phyloP scores from a whole-genome alignment of 768 basidiomycete genomes.

The Serendipita sp. region DNA sequence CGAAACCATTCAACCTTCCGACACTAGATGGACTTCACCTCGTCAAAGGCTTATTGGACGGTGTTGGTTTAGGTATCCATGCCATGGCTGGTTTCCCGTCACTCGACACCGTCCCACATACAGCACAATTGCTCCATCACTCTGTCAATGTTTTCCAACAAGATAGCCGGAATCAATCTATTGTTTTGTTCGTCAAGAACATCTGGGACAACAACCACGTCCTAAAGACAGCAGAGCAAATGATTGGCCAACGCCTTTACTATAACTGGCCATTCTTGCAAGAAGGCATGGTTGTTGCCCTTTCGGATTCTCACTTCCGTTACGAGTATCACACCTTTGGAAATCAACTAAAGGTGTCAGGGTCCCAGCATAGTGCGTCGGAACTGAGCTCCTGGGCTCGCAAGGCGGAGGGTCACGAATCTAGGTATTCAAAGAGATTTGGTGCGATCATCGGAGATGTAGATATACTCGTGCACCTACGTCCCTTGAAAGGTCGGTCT shows the following conservation, averaged over 20 bases:
- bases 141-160: conserved; percentile 85
- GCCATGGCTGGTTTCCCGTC: conserved; percentile 96
- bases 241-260: conserved; percentile 65
- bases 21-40: conserved; percentile 72
- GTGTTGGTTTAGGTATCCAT: conserved; percentile 67
- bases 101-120: conserved; percentile 71
- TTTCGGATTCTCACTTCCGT: conserved; percentile 75
- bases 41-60: conserved; percentile 72
- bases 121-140: conserved; percentile 61
- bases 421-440: conserved; percentile 71
- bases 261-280: conserved; percentile 89
- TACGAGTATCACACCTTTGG: conserved; percentile 56
- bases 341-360: conserved; percentile 37
- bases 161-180: conserved; percentile 83
- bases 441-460: conserved; percentile 75
- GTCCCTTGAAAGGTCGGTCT: conserved; percentile 67
- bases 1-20: conserved; percentile 76
- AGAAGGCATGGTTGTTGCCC: conserved; percentile 72
- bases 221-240: conserved; percentile 53
- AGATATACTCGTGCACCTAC: conserved; percentile 71
- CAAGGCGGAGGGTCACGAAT: conserved; percentile 69
- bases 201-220: conserved; percentile 47
- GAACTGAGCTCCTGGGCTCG: conserved; percentile 60
- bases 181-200: conserved; percentile 75
- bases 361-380: conserved; percentile 55